Evolutionary conservation across 2,329 filamentous ascomycete species (phyloP).

Genomic region (Talaromyces sp.): DNA sequence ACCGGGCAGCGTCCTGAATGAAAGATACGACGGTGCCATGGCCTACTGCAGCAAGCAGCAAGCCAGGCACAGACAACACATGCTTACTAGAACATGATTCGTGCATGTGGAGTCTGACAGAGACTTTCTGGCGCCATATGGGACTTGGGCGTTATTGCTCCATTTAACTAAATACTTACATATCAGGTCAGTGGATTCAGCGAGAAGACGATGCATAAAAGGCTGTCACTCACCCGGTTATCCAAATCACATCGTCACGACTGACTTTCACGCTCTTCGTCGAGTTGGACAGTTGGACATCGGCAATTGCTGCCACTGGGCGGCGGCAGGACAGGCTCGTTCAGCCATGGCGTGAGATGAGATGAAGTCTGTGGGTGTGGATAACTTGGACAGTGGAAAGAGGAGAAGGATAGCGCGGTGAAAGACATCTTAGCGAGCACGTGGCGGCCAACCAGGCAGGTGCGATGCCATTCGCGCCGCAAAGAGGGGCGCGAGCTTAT

Average conservation of each 20-base stretch:
- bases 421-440: background rate
- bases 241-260: background rate
- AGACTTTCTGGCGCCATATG: background rate
- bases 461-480: background rate
- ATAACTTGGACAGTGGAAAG: too few relatives aligned
- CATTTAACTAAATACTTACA: background rate
- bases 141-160: background rate
- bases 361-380: background rate
- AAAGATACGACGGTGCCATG: constrained; percentile 6
- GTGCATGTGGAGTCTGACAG: background rate
- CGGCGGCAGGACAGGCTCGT: background rate
- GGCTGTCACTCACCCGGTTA: background rate
- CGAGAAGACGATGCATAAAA: background rate
- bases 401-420: too few relatives aligned
- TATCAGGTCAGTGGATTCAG: background rate
- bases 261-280: background rate
- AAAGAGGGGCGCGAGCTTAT: background rate
- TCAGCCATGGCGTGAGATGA: background rate
- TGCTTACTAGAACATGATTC: background rate
- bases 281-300: background rate
- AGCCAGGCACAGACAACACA: background rate
- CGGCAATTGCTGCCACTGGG: background rate
- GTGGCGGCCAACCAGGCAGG: background rate
- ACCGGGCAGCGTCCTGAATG: background rate
- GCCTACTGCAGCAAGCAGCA: background rate